Evolutionary conservation across 2,329 filamentous ascomycete species (phyloP).

Genomic region (Ascochyta clinopodiicola): DNA sequence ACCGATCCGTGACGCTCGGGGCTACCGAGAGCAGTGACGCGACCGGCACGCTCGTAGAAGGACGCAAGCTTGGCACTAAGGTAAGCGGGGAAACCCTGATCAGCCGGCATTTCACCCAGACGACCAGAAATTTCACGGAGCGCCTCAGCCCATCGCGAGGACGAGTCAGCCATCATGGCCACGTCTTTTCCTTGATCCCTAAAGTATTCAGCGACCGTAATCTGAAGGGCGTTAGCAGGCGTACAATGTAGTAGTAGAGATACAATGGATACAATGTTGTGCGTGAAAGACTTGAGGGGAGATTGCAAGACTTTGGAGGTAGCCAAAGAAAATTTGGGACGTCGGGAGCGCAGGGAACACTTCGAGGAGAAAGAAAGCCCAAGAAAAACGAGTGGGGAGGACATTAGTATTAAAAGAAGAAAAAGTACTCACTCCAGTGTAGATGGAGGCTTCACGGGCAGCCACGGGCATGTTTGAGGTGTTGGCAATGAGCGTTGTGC

Average conservation of each 20-base stretch:
- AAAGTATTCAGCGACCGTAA: conserved; percentile 96
- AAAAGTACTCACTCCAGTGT: conserved; percentile 67
- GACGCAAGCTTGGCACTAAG: conserved; percentile 95
- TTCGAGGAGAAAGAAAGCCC: no score
- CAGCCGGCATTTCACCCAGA: conserved; percentile 98
- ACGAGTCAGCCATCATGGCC: conserved; percentile 99
- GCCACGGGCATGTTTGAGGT: conserved; percentile 99
- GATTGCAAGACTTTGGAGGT: no score
- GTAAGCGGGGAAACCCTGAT: conserved; percentile 99
- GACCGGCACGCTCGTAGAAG: conserved; percentile 98
- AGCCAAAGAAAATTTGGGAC: no score
- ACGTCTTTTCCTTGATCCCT: conserved; percentile 96
- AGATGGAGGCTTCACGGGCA: conserved; percentile 97
- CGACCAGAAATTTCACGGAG: conserved; percentile 98
- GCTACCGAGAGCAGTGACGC: conserved; percentile 82
- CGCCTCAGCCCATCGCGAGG: conserved; percentile 97
- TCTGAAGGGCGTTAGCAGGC: conserved; percentile 44
- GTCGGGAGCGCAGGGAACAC: no score
- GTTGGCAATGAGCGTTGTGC: conserved; percentile 96
- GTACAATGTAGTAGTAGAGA: not conserved
- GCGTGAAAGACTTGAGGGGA: not conserved
- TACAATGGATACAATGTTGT: not conserved
- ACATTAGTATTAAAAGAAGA: not conserved
- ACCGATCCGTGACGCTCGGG: conserved; percentile 90
- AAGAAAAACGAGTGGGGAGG: no score